Base-by-base conservation (phyloP, 2,329 filamentous ascomycete species). In the Cercospora canescens region DNA sequence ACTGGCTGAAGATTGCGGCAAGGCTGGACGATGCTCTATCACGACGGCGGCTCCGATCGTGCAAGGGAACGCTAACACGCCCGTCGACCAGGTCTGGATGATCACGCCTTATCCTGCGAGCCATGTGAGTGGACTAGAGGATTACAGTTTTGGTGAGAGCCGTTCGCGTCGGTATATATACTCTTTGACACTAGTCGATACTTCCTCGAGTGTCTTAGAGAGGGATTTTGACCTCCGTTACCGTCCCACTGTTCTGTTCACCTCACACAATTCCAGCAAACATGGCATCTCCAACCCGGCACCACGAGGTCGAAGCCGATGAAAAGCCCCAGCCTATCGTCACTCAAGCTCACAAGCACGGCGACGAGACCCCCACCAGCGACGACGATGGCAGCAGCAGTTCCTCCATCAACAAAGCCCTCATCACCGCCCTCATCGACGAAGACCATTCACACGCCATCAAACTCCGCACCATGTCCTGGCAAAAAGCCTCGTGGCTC, bases 391-490 rank as follows among this genome's bases (percentile, higher is more conserved):
- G 48, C 39, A 60, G 58, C 45, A 71, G 64, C 63, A 12, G 32
- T 11, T 66, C 71, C 45, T 50, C 45, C 2, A 65, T 69, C 35
- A 66, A 70, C 65, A 67, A 67, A 41, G 41, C 48, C 8, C 58
- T 61, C 39, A 72, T 74, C 68, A 69, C 63, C 14, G 72, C 68
- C 14, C 70, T 74, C 11, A 69, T 73, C 24, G 24, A 54, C 4
- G 71, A 73, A 78, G 81, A 83, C 69, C 81, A 82, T 67, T 68
- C 74, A 55, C 81, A 84, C 77, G 83, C 84, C 4, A 85, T 85
- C 75, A 80, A 83, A 70, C 79, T 85, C 12, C 79, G 83, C n/a
- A 84, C 82, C 0, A 84, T 84, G 82, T 80, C 82, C 34, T 85
- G 83, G 83, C 81, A 84, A 67, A 84, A 84, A 71, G 82, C 81